phyloP scores from a whole-genome alignment of 306 rosid species.

The Lathyrus sativus region DNA sequence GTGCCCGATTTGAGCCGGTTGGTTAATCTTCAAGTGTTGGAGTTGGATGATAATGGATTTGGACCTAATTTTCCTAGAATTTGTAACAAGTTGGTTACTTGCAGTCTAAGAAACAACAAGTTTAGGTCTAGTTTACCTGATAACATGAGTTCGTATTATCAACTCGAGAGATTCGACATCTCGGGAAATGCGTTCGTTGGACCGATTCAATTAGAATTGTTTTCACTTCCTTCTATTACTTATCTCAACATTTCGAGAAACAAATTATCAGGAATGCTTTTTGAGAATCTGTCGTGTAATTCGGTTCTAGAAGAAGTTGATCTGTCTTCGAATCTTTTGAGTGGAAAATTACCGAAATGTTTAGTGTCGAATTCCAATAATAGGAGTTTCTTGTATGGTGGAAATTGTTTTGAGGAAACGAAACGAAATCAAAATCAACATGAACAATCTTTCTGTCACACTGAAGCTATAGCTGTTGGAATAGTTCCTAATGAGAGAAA shows the following conservation, averaged over 20 bases:
- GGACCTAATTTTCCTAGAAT: conserved; percentile 83
- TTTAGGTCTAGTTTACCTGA: conserved; percentile 73
- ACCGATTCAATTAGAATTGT: conserved; percentile 60
- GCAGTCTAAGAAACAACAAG: conserved; percentile 68
- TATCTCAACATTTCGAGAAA: conserved; percentile 75
- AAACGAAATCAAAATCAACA: conserved; percentile 58
- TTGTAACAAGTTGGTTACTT: conserved; percentile 70
- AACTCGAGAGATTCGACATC: conserved; percentile 66
- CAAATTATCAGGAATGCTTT: conserved; percentile 80
- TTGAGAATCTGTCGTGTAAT: conserved; percentile 67
- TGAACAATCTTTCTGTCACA: conserved; percentile 61
- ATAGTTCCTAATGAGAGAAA: conserved; percentile 54
- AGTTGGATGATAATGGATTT: conserved; percentile 72
- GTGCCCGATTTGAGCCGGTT: conserved; percentile 75
- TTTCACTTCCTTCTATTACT: conserved; percentile 73
- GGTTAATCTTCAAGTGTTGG: conserved; percentile 86
- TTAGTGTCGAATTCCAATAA: conserved; percentile 48
- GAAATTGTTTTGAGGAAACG: conserved; percentile 64
- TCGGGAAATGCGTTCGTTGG: conserved; percentile 77
- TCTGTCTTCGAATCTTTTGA: conserved; percentile 79
- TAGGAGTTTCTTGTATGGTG: conserved; percentile 50
- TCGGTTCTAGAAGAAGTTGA: conserved; percentile 65
- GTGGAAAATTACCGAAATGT: conserved; percentile 74
- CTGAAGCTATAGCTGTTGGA: conserved; percentile 93
- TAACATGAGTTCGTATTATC: conserved; percentile 61